Base-by-base conservation (phyloP, 805 yeast genomes). In the Starmerella tilneyi region DNA sequence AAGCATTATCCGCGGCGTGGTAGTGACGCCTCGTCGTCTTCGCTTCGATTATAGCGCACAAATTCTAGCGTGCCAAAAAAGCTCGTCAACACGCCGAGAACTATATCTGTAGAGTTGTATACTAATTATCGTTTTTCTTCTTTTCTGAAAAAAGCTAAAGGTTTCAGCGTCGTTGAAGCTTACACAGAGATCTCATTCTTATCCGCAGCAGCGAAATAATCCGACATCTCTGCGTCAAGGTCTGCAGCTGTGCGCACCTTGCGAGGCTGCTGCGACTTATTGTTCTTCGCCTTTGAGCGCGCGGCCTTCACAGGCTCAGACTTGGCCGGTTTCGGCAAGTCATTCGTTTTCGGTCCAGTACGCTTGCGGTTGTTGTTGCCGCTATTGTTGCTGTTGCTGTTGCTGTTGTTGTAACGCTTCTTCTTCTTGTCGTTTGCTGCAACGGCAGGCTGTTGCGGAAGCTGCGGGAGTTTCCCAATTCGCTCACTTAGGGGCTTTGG, bases 151-250 rank as follows among this genome's bases (percentile, higher is more conserved):
- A n/a, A n/a, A n/a, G n/a, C n/a, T n/a, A n/a, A n/a, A n/a, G n/a
- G 24, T 9, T 6, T 9, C 11, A 9, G 7, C 8, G 21, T n/a
- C 12, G 15, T n/a, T 19, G n/a, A 4, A 15, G 24, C 26, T 39
- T 44, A 54, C 19, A 52, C 56, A 26, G 54, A 41, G 41, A 54
- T 54, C 38, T 51, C 57, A 32, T 47, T 50, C 43, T 51, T 46
- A 30, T 54, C 55, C 19, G 53, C 50, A 19, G 53, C 56, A 32
- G 57, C 62, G 52, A 89, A 88, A 70, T 89, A 89, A 63, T 88
- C 97, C 52, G 86, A 82, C 98, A 92, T 89, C 70, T 89, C 97
- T 63, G 88, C 94, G 68, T 92, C 98, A 62, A 89, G 77, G 68
- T 92, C 89, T 64, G 84, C 97, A 53, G 83, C 72, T 43, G 94